Conservation (phyloP, 768 basidiomycete genomes). For the Lactarius quietus region DNA sequence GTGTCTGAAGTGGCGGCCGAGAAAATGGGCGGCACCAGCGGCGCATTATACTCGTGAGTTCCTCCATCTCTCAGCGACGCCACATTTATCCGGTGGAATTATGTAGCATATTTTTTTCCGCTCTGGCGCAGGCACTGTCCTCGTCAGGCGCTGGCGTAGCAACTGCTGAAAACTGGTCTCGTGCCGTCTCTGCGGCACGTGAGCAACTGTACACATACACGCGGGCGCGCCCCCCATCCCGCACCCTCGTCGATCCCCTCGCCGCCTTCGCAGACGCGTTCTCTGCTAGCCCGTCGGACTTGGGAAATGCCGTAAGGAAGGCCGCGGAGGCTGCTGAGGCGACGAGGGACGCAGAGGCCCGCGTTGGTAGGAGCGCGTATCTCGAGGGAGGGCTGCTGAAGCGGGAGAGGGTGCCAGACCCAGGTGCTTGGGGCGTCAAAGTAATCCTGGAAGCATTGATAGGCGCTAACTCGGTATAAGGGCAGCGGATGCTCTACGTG, state of each 20-base stretch:
- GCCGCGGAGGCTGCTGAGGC: conserved; percentile 65
- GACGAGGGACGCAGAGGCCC: conserved; percentile 75
- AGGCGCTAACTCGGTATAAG: not conserved
- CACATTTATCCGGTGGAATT: not conserved
- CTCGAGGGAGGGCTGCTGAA: conserved; percentile 65
- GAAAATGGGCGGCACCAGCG: conserved; percentile 88
- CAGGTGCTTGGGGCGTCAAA: conserved; percentile 90
- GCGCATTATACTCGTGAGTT: conserved; percentile 85
- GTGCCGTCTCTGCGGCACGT: conserved; percentile 56
- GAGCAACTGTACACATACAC: conserved; percentile 76
- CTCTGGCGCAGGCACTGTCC: conserved; percentile 70
- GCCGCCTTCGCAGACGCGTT: conserved; percentile 65
- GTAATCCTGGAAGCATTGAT: conserved; percentile 58
- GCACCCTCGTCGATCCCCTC: conserved; percentile 92
- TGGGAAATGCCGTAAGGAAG: conserved; percentile 52
- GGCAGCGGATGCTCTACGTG: conserved; percentile 29
- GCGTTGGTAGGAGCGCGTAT: conserved; percentile 87
- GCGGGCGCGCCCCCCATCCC: conserved; percentile 81
- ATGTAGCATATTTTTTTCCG: conserved; percentile 86
- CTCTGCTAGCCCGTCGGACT: conserved; percentile 33
- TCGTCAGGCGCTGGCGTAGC: conserved; percentile 36
- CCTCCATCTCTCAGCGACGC: not conserved
- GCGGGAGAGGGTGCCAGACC: conserved; percentile 67
- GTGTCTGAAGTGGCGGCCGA: conserved; percentile 77
- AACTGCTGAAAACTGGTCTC: conserved; percentile 56